Evolutionary conservation across 1,139 yeast genomes (phyloP).

Genomic region (Yamadazyma songkhlaensis): DNA sequence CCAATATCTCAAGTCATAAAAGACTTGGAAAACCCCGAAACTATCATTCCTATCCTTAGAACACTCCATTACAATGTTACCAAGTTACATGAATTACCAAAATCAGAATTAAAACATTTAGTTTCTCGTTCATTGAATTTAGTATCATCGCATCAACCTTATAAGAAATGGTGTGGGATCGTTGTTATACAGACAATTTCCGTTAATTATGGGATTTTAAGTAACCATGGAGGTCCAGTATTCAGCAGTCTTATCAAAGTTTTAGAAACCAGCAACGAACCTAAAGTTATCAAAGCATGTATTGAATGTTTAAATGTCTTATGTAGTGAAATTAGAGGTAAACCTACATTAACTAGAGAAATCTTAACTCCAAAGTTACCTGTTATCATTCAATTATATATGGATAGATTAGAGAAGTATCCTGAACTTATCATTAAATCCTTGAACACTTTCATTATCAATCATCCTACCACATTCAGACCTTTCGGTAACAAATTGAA

Average conservation of each 20-base stretch:
- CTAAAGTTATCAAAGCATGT: slow-evolving; percentile 45
- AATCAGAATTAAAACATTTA: slow-evolving; percentile 55
- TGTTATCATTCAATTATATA: slow-evolving; percentile 52
- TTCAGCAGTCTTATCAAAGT: slow-evolving; percentile 54
- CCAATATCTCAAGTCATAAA: slow-evolving; percentile 33
- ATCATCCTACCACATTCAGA: slow-evolving; percentile 77
- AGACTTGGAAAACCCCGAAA: slow-evolving; percentile 33
- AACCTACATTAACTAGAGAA: slow-evolving; percentile 83
- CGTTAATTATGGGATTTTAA: slow-evolving; percentile 51
- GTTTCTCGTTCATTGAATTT: slow-evolving; percentile 55
- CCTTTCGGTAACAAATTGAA: slow-evolving; percentile 69
- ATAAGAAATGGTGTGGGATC: slow-evolving; percentile 62
- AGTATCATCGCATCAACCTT: slow-evolving; percentile 46
- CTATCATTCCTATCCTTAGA: slow-evolving; percentile 33
- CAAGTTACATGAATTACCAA: slow-evolving; percentile 38
- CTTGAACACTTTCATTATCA: slow-evolving; percentile 46
- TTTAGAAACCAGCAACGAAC: slow-evolving; percentile 49
- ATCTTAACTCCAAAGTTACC: slow-evolving; percentile 78
- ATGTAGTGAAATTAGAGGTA: slow-evolving; percentile 64
- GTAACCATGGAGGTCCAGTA: slow-evolving; percentile 59
- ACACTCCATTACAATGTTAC: slow-evolving; percentile 28
- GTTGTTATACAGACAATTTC: slow-evolving; percentile 51
- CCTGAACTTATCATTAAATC: slow-evolving; percentile 48
- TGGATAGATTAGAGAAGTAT: slow-evolving; percentile 39
- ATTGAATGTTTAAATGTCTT: slow-evolving; percentile 48